These are phyloP conservation scores for Gossypium anomalum DNA, from an alignment of 345 rosid genomes.

Conservation along the genomic window DNA sequence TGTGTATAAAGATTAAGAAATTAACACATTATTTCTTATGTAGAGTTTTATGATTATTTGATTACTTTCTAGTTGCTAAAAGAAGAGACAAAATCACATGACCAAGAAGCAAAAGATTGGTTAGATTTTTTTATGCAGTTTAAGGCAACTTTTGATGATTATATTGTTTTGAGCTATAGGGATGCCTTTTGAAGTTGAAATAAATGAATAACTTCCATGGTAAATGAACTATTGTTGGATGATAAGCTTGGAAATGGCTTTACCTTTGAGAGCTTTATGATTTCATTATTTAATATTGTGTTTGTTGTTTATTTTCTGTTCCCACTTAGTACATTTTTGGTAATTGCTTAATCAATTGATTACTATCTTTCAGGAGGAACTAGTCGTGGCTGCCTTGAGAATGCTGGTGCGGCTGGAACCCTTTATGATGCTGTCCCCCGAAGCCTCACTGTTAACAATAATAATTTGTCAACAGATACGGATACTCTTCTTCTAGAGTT, in stretches of 20 bases:
- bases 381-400: conserved; percentile 72
- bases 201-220: neutral
- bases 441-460: conserved; percentile 80
- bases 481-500: conserved; percentile 94
- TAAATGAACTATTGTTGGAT: neutral
- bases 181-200: conserved; percentile 2
- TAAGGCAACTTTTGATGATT: neutral
- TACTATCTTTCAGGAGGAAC: conserved; percentile 63
- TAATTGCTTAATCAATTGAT: neutral
- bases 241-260: neutral
- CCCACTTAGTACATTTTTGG: neutral
- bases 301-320: neutral
- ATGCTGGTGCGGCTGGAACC: conserved; percentile 98
- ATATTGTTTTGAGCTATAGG: neutral
- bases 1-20: neutral
- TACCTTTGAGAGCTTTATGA: neutral
- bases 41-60: neutral
- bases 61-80: neutral
- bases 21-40: neutral
- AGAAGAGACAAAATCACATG: neutral
- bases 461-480: conserved; percentile 80
- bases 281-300: neutral
- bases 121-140: neutral
- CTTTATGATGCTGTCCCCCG: conserved; percentile 94
- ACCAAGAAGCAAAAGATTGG: neutral